These are phyloP conservation scores for Xylariaceae sp. DNA, from an alignment of 2,329 filamentous ascomycete species.

Conservation along the genomic window DNA sequence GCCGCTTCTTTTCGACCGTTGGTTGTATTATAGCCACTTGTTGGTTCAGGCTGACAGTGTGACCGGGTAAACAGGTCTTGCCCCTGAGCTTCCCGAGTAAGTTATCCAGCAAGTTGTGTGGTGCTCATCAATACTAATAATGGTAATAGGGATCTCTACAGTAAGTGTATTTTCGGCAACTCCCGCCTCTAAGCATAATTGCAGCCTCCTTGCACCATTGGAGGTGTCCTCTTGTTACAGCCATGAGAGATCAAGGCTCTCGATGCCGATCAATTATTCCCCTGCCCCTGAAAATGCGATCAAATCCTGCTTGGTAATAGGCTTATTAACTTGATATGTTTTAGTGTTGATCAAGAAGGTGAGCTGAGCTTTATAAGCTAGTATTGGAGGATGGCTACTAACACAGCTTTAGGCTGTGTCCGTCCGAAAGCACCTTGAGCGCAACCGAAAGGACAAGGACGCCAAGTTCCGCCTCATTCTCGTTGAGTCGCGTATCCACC, in stretches of 20 bases:
- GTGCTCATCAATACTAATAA: constrained; percentile 5
- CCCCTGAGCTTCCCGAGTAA: constrained; percentile 87
- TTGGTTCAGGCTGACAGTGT: constrained; percentile 91
- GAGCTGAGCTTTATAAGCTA: constrained; percentile 27
- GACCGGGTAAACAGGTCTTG: constrained; percentile 83
- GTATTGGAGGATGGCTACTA: constrained; percentile 17
- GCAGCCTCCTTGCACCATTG: not conserved
- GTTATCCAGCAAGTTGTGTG: not conserved
- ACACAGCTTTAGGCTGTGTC: constrained; percentile 67
- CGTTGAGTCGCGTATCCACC: constrained; percentile 99
- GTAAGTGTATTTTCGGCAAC: constrained; percentile 44
- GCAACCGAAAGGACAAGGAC: constrained; percentile 99
- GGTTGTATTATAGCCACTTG: constrained; percentile 62
- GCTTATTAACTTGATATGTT: constrained; percentile 8
- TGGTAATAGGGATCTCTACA: constrained; percentile 74
- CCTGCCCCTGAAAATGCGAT: not conserved
- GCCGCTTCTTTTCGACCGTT: constrained; percentile 13
- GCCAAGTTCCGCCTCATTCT: constrained; percentile 99
- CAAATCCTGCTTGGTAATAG: not conserved
- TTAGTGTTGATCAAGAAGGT: constrained; percentile 91
- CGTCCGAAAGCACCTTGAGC: constrained; percentile 99
- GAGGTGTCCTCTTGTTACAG: not conserved
- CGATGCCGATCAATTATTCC: not conserved
- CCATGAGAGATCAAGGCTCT: not conserved
- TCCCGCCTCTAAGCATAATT: not conserved